Evolutionary conservation across 257 asterid species (phyloP), one percentile per base, ranked within the genome.

Genomic region (Solanum appendiculatum): DNA sequence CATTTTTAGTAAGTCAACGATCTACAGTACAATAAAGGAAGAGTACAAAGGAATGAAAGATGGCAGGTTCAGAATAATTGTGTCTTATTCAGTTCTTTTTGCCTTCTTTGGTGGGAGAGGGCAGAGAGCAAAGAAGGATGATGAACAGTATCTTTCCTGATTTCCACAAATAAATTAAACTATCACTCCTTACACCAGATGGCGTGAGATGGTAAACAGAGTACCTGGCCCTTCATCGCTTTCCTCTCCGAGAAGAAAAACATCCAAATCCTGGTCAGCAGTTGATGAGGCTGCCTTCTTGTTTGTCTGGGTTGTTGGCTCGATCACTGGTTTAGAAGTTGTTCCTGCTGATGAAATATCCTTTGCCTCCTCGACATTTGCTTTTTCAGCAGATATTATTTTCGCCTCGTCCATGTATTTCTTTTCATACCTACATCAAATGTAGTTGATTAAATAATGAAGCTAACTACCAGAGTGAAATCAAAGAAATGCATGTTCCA

Each of bases 181-280:
- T 27, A 9, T 80, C 60, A 74, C 29, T 46, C 66, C 64, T 80
- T 15, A 42, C 39, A 77, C 60, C 16, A 42, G 84, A 63, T 78
- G 84, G 25, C 42, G 9, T 80, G 64, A 46, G 84, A 80, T 44
- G 66, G 84, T 27, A 46, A 44, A 18, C 14, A 80, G 27, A 27
- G n/a, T 94, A 97, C 99, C 99, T 94, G 95, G 95, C 78, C 93
- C 98, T 78, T 92, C 96, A 90, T 95, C 99, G 40, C 95, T 91
- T 82, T 94, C 99, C 88, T 95, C 99, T 89, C 99, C 99, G 36
- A 97, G 95, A 86, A 97, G 99, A 91, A 95, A 97, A 37, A 94
- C 95, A 86, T 97, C 99, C 93, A 97, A 93, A 92, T 97, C 99
- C 92, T 95, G 94, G 87, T 97, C 99, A 40, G 98, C 90, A 86